phyloP scores from a whole-genome alignment of 1,284 basidiomycete genomes.

The Ceratobasidium sp. region DNA sequence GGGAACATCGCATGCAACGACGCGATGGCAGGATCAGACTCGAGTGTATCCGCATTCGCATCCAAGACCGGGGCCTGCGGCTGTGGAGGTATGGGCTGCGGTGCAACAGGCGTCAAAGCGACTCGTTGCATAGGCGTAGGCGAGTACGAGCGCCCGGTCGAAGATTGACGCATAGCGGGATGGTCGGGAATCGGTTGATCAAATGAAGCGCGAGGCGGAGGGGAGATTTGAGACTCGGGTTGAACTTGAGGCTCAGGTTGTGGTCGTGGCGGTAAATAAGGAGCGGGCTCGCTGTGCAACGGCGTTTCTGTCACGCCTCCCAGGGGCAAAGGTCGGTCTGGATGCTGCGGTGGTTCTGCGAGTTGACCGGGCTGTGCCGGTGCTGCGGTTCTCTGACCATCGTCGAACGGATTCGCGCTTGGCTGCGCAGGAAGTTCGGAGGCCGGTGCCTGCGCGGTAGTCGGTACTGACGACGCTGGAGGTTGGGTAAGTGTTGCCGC shows the following conservation, averaged over 20 bases:
- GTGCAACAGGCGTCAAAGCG: slow-evolving; percentile 26
- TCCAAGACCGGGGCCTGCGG: slow-evolving; percentile 35
- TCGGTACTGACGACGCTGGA: background rate
- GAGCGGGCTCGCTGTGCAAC: slow-evolving; percentile 38
- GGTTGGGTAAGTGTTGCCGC: background rate
- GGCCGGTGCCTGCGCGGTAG: background rate
- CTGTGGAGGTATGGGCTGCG: slow-evolving; percentile 31
- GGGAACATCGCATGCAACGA: slow-evolving; percentile 77
- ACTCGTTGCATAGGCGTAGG: slow-evolving; percentile 22
- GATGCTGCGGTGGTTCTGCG: slow-evolving; percentile 33
- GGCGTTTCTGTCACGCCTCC: slow-evolving; percentile 10
- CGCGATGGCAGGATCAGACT: slow-evolving; percentile 62
- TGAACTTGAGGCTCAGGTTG: background rate
- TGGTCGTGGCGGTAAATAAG: slow-evolving; percentile 25
- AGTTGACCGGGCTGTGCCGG: slow-evolving; percentile 2
- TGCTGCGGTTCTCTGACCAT: slow-evolving; percentile 17
- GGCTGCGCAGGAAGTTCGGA: background rate
- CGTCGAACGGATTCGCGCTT: slow-evolving; percentile 13
- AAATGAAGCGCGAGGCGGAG: slow-evolving; percentile 26
- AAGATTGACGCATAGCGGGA: slow-evolving; percentile 20
- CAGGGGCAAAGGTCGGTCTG: slow-evolving; percentile 7
- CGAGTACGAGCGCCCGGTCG: background rate
- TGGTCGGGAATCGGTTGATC: slow-evolving; percentile 26
- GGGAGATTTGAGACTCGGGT: slow-evolving; percentile 13
- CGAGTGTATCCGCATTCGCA: slow-evolving; percentile 9